These are phyloP conservation scores for Schizopora paradoxa DNA, from an alignment of 1,284 basidiomycete species.

Conservation along the genomic window DNA sequence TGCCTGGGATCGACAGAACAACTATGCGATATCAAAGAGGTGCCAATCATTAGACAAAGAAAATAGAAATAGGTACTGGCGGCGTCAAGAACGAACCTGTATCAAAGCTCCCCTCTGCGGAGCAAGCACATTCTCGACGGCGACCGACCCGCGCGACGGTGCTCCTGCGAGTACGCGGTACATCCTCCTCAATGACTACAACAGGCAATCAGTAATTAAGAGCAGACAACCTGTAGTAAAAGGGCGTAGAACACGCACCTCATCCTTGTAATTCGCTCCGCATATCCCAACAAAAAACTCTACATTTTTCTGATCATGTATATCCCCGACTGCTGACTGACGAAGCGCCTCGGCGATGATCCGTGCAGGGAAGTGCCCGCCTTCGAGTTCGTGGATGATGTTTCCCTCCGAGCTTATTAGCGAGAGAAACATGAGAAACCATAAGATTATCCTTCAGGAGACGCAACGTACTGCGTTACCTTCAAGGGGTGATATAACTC, in stretches of 20 bases:
- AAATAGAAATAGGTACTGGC: background rate
- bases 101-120: constrained; percentile 9
- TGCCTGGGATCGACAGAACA: constrained; percentile 8
- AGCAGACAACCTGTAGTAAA: background rate
- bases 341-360: constrained; percentile 13
- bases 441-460: constrained; percentile 5
- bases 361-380: constrained; percentile 12
- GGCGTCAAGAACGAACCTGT: constrained; percentile 3
- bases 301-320: constrained; percentile 12
- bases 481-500: no score
- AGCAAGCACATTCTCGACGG: constrained; percentile 14
- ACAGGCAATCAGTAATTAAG: background rate
- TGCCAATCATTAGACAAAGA: background rate
- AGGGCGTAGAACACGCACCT: constrained; percentile 4
- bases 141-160: constrained; percentile 16
- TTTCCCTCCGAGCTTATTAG: constrained; percentile 12
- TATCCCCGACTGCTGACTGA: no score
- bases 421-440: background rate
- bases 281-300: constrained; percentile 15
- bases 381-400: constrained; percentile 13
- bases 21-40: constrained; percentile 10
- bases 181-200: constrained; percentile 3
- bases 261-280: background rate
- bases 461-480: no score
- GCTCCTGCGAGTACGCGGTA: constrained; percentile 12